Evolutionary conservation across 2,329 filamentous ascomycete species (phyloP).

Genomic region (Cryphonectria radicalis): DNA sequence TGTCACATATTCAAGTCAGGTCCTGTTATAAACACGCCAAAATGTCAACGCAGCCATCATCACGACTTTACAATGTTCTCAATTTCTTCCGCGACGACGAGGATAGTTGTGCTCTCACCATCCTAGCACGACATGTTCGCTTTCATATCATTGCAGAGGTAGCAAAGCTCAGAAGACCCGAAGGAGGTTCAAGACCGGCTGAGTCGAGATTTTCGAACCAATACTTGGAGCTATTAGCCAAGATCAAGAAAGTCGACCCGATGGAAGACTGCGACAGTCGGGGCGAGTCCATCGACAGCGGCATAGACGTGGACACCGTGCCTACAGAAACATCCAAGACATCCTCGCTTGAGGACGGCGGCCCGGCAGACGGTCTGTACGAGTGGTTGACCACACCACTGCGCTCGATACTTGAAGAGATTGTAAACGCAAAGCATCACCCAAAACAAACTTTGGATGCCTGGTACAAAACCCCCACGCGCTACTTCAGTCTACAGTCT

Average conservation of each 20-base stretch:
- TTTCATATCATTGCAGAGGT: slow-evolving; percentile 21
- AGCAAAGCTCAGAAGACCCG: background rate
- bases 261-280: background rate
- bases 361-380: slow-evolving; percentile 2
- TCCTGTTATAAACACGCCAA: background rate
- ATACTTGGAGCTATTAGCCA: background rate
- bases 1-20: background rate
- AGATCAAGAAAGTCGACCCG: background rate
- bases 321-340: background rate
- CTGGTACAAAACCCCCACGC: slow-evolving; percentile 14
- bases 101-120: slow-evolving; percentile 17
- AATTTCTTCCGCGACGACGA: slow-evolving; percentile 21
- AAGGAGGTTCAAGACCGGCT: background rate
- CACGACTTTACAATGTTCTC: slow-evolving; percentile 14
- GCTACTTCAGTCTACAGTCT: slow-evolving; percentile 13
- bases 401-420: background rate
- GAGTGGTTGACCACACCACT: slow-evolving; percentile 1
- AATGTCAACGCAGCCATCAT: background rate
- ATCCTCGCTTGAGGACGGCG: background rate
- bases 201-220: background rate
- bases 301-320: slow-evolving; percentile 4
- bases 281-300: slow-evolving; percentile 18
- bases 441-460: background rate
- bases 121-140: background rate
- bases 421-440: too few relatives aligned